Base-by-base conservation (phyloP, 768 basidiomycete genomes). In the Pleurotus salmoneostramineus region DNA sequence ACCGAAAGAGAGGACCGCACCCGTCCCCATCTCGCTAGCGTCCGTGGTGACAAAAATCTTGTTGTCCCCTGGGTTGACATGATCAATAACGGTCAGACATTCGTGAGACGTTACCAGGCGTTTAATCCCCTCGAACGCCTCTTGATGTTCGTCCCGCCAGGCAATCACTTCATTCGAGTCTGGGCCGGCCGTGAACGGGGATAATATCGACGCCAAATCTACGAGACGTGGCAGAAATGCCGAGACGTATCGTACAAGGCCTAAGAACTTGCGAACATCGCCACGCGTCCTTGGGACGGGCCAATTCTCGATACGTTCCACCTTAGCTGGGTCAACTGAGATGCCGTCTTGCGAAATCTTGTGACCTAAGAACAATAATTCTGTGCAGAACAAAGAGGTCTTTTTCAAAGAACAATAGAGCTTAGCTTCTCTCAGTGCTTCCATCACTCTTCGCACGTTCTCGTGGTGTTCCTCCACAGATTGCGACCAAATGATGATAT, bases 321-420 rank as follows among this genome's bases (percentile, higher is more conserved):
- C 64, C 34, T 75, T 76, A 4, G 51, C 32, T 1, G 50, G 36
- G 40, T 62, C 59, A 0, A 64, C 33, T 58, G 58, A 8, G 27
- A 78, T 66, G 2, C 77, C 73, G 12, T 71, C 62, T 37, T 69
- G 66, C 0, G 75, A 67, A 50, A 77, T 74, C 7, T 69, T 60
- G 47, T 77, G 72, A 1, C 74, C 68, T 14, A 77, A 62, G 6
- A 66, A 65, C 0, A 69, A 64, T 8, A 78, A 65, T 6, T 50
- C 49, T 1, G 27, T 15, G 17, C 32, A 33, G 27, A 50, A 50
- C 4, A 50, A 17, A 2, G 7, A 7, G 1, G 49, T 50, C 60
- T 71, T 72, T 32, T 61, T 58, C 0, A 57, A 44, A 0, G 58
- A 61, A 33, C 61, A 59, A 50, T 60, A 68, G 5, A 72, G 64